Conservation (phyloP, 2,329 filamentous ascomycete species). For the Aspergillus eucalypticola region DNA sequence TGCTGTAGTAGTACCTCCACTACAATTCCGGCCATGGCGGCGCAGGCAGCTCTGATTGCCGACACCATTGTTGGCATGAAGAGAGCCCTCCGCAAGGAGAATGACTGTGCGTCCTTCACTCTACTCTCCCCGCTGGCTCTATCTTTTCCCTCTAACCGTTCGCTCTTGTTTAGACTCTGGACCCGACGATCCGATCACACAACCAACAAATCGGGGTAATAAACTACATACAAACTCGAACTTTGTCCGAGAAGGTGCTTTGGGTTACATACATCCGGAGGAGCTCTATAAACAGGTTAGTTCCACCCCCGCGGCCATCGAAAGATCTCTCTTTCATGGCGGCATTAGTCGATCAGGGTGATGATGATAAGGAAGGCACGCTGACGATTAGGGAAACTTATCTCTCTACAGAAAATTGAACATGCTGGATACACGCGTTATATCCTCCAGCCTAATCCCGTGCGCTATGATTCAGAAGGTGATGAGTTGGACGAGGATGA, state of each 20-base stretch:
- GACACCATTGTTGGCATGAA: slow-evolving; percentile 60
- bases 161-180: slow-evolving; percentile 33
- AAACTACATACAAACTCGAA: slow-evolving; percentile 61
- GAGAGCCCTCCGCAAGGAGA: slow-evolving; percentile 50
- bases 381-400: neutral
- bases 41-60: slow-evolving; percentile 48
- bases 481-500: slow-evolving; percentile 61
- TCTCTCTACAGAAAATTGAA: slow-evolving; percentile 53
- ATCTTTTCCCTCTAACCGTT: slow-evolving; percentile 15
- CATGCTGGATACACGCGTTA: slow-evolving; percentile 63
- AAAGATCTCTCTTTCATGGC: neutral
- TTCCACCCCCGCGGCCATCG: neutral
- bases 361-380: neutral
- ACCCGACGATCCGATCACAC: slow-evolving; percentile 55
- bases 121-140: neutral
- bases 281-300: slow-evolving; percentile 59
- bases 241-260: slow-evolving; percentile 56
- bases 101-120: slow-evolving; percentile 41
- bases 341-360: neutral
- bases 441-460: slow-evolving; percentile 61
- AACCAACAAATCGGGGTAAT: slow-evolving; percentile 61
- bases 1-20: neutral
- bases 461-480: slow-evolving; percentile 64
- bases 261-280: slow-evolving; percentile 54
- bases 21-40: slow-evolving; percentile 38